Percentiles rank a stretch among this genome's conserved stretches.
Conservation (phyloP, 768 basidiomycete genomes). For the Roridomyces roridus region DNA sequence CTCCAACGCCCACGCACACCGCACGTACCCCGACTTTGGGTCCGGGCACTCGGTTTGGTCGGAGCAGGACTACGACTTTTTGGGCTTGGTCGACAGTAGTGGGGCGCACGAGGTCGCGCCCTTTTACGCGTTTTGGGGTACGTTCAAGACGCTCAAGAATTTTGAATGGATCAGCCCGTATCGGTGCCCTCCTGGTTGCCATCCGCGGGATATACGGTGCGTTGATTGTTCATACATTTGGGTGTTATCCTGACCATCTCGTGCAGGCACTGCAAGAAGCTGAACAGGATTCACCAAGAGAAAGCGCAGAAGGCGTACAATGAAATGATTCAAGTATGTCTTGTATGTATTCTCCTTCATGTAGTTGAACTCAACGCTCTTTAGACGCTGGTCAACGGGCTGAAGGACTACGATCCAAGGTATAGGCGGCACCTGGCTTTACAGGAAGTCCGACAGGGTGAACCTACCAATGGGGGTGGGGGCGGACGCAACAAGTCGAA, state of each 20-base stretch:
- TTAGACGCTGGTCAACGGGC: constrained; percentile 6
- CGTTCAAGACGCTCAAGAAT: constrained; percentile 29
- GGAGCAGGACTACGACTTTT: constrained; percentile 21
- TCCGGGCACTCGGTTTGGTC: constrained; percentile 26
- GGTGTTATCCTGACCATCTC: background rate
- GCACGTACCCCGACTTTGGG: constrained; percentile 26
- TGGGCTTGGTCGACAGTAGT: background rate
- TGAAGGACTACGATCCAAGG: constrained; percentile 22
- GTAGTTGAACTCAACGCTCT: background rate
- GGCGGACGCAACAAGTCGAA: background rate
- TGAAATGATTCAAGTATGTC: constrained; percentile 20
- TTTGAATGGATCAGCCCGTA: constrained; percentile 33
- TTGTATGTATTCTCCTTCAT: background rate
- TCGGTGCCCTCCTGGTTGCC: background rate
- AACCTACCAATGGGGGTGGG: no score
- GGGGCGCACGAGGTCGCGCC: constrained; percentile 15
- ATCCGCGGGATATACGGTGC: constrained; percentile 9
- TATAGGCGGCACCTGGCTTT: background rate
- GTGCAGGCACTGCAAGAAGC: constrained; percentile 7
- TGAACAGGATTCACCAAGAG: constrained; percentile 14
- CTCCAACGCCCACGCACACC: background rate
- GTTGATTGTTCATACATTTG: background rate
- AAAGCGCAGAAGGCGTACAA: constrained; percentile 13
- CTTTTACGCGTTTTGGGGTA: constrained; percentile 32
- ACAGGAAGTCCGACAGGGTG: background rate